Evolutionary conservation across 495 filamentous ascomycete genomes (phyloP).

Genomic region (Parachaetomium inaequale): DNA sequence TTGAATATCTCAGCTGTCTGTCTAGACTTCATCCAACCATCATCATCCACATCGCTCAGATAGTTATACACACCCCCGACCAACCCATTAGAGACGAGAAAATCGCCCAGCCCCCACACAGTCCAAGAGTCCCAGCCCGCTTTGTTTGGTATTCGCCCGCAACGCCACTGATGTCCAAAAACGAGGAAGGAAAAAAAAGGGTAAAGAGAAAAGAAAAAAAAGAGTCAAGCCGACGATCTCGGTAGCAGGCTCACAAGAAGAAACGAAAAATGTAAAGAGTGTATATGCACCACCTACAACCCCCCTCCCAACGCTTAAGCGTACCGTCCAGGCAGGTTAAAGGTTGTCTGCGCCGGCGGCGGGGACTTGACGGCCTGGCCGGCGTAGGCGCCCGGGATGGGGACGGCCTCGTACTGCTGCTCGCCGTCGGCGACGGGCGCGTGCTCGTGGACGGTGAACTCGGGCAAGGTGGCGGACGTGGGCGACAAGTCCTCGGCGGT

Average conservation of each 20-base stretch:
- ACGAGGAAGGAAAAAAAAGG: constrained; percentile 22
- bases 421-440: constrained; percentile 58
- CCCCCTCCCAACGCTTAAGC: neutral
- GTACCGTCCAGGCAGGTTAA: constrained; percentile 27
- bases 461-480: constrained; percentile 15
- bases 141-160: constrained; percentile 13
- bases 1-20: neutral
- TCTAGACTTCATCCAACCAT: constrained; percentile 10
- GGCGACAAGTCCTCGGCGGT: constrained; percentile 19
- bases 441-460: constrained; percentile 37
- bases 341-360: constrained; percentile 39
- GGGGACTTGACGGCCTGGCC: constrained; percentile 45
- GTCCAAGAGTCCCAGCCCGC: constrained; percentile 2
- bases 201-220: constrained; percentile 9
- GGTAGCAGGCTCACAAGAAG: constrained; percentile 19
- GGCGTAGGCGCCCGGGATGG: constrained; percentile 62
- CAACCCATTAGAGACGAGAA: neutral
- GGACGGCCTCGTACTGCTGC: constrained; percentile 62
- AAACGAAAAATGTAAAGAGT: constrained; percentile 24
- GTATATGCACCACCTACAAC: constrained; percentile 17
- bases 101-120: neutral
- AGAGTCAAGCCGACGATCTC: constrained; percentile 16
- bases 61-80: constrained; percentile 1
- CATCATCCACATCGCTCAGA: neutral
- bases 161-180: constrained; percentile 12